A percentile compares a stretch with the other conserved stretches of the same genome.
These are phyloP conservation scores for Capsicum chinense DNA, from an alignment of 257 asterid genomes.

Conservation along the genomic window DNA sequence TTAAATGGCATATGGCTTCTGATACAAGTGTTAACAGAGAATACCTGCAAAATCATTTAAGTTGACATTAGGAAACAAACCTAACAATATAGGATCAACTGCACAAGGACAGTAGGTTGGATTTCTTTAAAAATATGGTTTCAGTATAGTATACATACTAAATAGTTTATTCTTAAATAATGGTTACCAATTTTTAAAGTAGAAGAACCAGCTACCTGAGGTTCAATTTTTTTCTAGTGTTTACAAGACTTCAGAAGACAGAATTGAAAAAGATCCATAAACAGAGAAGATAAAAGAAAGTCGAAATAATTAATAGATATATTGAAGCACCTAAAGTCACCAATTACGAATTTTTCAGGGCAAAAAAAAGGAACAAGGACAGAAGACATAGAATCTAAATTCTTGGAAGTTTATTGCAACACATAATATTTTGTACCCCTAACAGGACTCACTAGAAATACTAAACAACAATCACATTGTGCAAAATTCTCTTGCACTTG, in stretches of 20 bases:
- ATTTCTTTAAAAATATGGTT: neutral
- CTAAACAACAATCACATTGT: neutral
- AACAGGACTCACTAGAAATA: neutral
- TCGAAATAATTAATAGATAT: neutral
- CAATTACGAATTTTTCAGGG: neutral
- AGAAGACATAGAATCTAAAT: conserved; percentile 8
- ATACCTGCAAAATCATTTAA: conserved; percentile 62
- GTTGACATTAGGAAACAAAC: neutral
- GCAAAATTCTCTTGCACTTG: neutral
- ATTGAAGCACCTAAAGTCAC: neutral
- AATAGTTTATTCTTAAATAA: neutral
- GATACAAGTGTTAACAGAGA: conserved; percentile 95
- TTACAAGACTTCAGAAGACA: conserved; percentile 8
- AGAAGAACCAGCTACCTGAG: neutral
- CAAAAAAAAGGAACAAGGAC: neutral
- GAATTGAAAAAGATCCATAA: neutral
- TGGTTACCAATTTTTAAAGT: neutral
- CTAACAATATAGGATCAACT: neutral
- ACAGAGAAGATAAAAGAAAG: neutral
- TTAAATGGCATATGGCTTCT: conserved; percentile 95
- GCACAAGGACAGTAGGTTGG: conserved; percentile 19
- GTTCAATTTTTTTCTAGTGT: neutral
- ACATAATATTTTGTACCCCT: too few species aligned
- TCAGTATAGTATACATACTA: neutral
- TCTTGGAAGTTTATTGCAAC: neutral